Evolutionary conservation across 2,329 filamentous ascomycete genomes (phyloP).

Genomic region (Ophidiomyces ophidiicola): DNA sequence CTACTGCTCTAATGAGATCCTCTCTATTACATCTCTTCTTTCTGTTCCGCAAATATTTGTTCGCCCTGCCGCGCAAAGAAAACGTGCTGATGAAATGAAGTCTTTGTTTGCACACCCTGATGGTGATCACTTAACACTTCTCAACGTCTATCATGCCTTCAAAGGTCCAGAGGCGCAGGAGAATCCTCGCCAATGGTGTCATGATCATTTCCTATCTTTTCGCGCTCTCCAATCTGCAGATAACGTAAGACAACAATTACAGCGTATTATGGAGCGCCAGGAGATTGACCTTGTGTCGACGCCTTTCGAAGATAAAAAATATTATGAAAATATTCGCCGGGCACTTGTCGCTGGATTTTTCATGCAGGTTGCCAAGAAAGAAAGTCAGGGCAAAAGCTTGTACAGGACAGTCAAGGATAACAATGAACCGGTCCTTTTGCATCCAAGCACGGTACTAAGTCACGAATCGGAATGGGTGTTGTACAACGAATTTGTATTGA

Average conservation of each 20-base stretch:
- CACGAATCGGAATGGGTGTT: conserved; percentile 92
- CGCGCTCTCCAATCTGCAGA: conserved; percentile 84
- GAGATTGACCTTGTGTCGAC: conserved; percentile 78
- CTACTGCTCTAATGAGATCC: conserved; percentile 95
- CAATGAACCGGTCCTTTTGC: conserved; percentile 81
- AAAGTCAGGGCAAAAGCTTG: conserved; percentile 65
- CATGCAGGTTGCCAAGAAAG: conserved; percentile 97
- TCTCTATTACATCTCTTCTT: conserved; percentile 85
- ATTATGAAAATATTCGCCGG: conserved; percentile 93
- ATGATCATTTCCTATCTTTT: conserved; percentile 87
- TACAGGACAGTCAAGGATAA: conserved; percentile 89
- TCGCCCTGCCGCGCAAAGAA: conserved; percentile 70
- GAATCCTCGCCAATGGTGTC: conserved; percentile 83
- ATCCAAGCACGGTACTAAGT: conserved; percentile 80
- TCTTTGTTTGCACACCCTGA: conserved; percentile 80
- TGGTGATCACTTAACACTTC: conserved; percentile 87
- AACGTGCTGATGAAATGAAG: conserved; percentile 97
- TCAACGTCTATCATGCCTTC: conserved; percentile 98
- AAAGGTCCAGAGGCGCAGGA: conserved; percentile 58
- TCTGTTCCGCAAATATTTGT: conserved; percentile 92
- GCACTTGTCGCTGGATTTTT: conserved; percentile 93
- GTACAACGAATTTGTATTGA: conserved; percentile 97
- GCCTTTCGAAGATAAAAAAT: conserved; percentile 86
- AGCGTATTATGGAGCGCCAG: conserved; percentile 91
- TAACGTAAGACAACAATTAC: conserved; percentile 81